phyloP scores from a whole-genome alignment of 148 eudicot genomes.

The Vaccinium corymbosum region DNA sequence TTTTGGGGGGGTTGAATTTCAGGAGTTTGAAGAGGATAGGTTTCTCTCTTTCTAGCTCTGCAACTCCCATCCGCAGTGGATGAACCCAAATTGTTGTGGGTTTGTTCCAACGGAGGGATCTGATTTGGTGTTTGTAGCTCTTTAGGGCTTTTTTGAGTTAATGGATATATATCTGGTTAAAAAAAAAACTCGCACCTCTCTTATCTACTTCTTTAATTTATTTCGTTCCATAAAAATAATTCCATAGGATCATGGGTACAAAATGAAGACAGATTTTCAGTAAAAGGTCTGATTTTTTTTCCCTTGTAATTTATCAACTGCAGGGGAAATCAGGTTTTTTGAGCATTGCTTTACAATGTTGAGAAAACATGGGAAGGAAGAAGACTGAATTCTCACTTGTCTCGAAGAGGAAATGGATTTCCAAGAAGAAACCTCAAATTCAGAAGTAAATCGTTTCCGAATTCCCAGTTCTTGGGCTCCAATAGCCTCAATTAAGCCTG shows the following conservation, averaged over 20 bases:
- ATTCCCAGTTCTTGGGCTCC: conserved; percentile 50
- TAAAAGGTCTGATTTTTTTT: not conserved
- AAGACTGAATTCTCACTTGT: not conserved
- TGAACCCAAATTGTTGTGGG: too few relatives aligned
- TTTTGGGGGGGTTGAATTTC: not conserved
- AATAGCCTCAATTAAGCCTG: conserved; percentile 42
- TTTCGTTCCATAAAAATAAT: not conserved
- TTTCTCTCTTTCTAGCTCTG: not conserved
- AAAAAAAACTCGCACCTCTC: not conserved
- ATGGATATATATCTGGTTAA: too few relatives aligned
- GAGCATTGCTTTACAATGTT: not conserved
- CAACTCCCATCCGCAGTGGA: too few relatives aligned
- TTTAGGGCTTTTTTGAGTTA: too few relatives aligned
- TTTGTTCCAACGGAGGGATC: too few relatives aligned
- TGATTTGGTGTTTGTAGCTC: too few relatives aligned
- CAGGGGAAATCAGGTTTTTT: not conserved
- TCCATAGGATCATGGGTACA: not conserved
- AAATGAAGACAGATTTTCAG: not conserved
- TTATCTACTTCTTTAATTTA: not conserved
- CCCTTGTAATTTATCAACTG: not conserved
- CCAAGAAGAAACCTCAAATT: conserved; percentile 24
- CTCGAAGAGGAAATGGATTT: not conserved
- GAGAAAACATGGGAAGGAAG: not conserved
- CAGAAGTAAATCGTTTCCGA: conserved; percentile 21
- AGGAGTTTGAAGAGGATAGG: not conserved